These are phyloP conservation scores for Ammopiptanthus mongolicus DNA, from an alignment of 306 rosid species.

Conservation along the genomic window DNA sequence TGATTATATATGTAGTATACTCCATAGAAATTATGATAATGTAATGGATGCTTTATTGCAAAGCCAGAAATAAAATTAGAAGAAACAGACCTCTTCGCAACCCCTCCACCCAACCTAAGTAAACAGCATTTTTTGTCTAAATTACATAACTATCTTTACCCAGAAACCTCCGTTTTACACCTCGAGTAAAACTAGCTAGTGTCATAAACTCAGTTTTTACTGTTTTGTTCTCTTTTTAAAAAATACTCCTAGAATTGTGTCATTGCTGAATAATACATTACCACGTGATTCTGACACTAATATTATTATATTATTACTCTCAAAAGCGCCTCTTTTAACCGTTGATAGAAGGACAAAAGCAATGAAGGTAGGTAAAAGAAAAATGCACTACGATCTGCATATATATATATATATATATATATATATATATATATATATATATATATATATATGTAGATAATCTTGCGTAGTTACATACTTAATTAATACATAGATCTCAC, in stretches of 20 bases:
- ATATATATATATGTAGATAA: not conserved
- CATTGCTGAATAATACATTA: constrained; percentile 11
- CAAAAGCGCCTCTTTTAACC: not conserved
- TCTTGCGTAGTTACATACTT: not conserved
- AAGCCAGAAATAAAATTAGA: too few relatives aligned
- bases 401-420: too few relatives aligned
- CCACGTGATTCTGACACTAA: constrained; percentile 29
- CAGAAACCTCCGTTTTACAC: not conserved
- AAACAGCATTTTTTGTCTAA: not conserved
- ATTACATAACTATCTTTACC: not conserved
- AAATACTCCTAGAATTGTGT: not conserved
- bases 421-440: too few relatives aligned
- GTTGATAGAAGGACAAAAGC: not conserved
- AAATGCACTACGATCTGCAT: not conserved
- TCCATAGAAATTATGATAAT: too few relatives aligned
- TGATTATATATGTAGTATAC: too few relatives aligned
- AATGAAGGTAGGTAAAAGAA: not conserved
- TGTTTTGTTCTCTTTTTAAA: not conserved
- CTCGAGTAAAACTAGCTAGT: constrained; percentile 4
- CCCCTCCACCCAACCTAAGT: too few relatives aligned
- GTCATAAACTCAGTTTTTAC: not conserved
- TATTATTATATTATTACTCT: too few relatives aligned
- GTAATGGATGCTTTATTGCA: too few relatives aligned
- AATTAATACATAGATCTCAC: too few relatives aligned
- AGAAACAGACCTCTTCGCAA: not conserved